phyloP scores from a whole-genome alignment of 257 asterid species.

The Galeopsis tetrahit region DNA sequence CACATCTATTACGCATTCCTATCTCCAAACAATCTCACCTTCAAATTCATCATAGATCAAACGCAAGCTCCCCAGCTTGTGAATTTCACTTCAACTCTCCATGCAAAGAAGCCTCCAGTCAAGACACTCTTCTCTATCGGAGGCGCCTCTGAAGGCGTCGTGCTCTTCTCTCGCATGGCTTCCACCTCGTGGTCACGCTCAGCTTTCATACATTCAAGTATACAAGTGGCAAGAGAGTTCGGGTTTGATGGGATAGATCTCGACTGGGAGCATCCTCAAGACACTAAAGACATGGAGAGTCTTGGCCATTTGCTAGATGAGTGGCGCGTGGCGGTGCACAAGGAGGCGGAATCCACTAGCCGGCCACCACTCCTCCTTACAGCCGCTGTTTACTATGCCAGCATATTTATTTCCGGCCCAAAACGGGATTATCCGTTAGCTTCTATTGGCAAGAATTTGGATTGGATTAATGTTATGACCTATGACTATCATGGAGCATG shows the following conservation, averaged over 20 bases:
- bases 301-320: conserved; percentile 49
- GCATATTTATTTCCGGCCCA: conserved; percentile 42
- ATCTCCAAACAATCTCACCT: conserved; percentile 53
- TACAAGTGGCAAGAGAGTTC: conserved; percentile 62
- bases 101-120: conserved; percentile 44
- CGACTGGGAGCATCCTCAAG: conserved; percentile 80
- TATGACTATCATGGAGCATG: conserved; percentile 80
- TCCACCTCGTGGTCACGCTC: conserved; percentile 40
- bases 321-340: conserved; percentile 63
- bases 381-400: conserved; percentile 78
- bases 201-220: conserved; percentile 61
- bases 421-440: conserved; percentile 57
- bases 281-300: conserved; percentile 57
- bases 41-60: conserved; percentile 46
- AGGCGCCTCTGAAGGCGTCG: conserved; percentile 55
- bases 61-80: conserved; percentile 44
- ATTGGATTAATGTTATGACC: conserved; percentile 77
- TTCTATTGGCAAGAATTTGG: conserved; percentile 59
- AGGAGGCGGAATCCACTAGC: conserved; percentile 42
- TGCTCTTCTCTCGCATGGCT: conserved; percentile 56
- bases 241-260: conserved; percentile 80
- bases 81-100: conserved; percentile 64
- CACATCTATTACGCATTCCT: conserved; percentile 78
- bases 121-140: conserved; percentile 72
- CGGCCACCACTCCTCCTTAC: conserved; percentile 65